These are phyloP conservation scores for Alternaria sp. DNA, from an alignment of 2,329 filamentous ascomycete species.

Conservation along the genomic window DNA sequence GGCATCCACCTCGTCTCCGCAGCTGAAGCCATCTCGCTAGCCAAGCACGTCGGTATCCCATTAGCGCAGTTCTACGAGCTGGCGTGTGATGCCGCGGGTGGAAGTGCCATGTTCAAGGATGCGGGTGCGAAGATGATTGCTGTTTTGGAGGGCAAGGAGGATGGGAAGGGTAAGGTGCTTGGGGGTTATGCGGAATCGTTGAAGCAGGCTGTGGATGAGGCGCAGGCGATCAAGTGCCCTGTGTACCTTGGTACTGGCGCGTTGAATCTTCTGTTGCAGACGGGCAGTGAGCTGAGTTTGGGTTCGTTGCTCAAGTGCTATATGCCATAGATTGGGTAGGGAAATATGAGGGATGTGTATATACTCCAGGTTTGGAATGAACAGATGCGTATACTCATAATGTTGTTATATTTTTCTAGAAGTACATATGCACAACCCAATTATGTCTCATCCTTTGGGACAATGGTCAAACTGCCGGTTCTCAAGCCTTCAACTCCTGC, in stretches of 20 bases:
- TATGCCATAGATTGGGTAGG: slow-evolving; percentile 1
- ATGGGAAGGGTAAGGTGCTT: slow-evolving; percentile 23
- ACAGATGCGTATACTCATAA: background rate
- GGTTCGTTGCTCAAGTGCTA: slow-evolving; percentile 33
- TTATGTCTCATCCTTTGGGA: background rate
- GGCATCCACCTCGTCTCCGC: slow-evolving; percentile 47
- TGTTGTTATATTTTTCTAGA: background rate
- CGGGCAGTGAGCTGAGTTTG: slow-evolving; percentile 29
- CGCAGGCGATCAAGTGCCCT: slow-evolving; percentile 45
- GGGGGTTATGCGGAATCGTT: slow-evolving; percentile 29
- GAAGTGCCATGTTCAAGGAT: slow-evolving; percentile 44
- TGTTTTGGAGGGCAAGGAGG: slow-evolving; percentile 37
- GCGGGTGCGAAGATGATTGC: slow-evolving; percentile 41
- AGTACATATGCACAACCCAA: background rate
- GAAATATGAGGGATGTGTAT: background rate
- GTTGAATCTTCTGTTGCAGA: slow-evolving; percentile 38
- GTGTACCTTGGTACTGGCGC: slow-evolving; percentile 42
- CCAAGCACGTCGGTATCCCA: slow-evolving; percentile 46
- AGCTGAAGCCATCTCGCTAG: slow-evolving; percentile 47
- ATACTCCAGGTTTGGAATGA: background rate
- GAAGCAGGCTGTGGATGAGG: slow-evolving; percentile 39
- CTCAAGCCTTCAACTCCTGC: background rate
- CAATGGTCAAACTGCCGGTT: background rate
- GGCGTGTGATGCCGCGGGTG: slow-evolving; percentile 46
- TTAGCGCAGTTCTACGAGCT: slow-evolving; percentile 46